Evolutionary conservation across 2,329 filamentous ascomycete genomes (phyloP).

Genomic region (Colletotrichum melonis): DNA sequence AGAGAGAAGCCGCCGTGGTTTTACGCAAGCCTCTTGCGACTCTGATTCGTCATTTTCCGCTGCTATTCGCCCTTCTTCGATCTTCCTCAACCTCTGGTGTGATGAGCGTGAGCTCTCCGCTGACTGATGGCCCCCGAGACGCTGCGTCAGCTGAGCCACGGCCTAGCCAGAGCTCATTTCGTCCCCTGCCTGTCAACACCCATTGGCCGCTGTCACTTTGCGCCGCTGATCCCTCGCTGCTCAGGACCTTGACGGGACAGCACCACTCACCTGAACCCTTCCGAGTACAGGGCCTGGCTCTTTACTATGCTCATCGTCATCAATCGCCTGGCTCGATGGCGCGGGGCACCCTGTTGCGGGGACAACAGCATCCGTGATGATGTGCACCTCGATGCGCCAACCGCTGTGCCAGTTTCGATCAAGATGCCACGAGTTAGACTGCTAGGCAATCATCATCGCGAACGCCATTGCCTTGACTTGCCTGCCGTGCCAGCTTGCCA

Average conservation of each 20-base stretch:
- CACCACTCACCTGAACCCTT: conserved; percentile 20
- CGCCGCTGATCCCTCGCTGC: conserved; percentile 18
- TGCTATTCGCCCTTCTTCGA: not conserved
- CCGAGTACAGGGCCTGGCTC: not conserved
- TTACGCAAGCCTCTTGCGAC: not conserved
- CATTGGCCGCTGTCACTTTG: conserved; percentile 25
- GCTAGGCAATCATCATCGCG: not conserved
- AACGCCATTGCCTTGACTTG: conserved; percentile 5
- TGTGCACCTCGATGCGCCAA: conserved; percentile 3
- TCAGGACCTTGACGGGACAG: not conserved
- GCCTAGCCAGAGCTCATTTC: conserved; percentile 19
- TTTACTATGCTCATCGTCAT: conserved; percentile 21
- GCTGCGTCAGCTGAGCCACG: conserved; percentile 30
- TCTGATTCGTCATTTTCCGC: conserved; percentile 22
- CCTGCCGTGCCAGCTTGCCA: not conserved
- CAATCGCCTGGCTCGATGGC: conserved; percentile 10
- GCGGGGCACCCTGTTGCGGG: conserved; percentile 14
- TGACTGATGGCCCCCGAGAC: not conserved
- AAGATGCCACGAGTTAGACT: not conserved
- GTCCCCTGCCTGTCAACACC: conserved; percentile 6
- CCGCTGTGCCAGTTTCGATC: not conserved
- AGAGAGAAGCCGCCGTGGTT: not conserved
- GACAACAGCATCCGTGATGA: not conserved
- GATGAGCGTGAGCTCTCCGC: not conserved
- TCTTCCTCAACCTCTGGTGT: not conserved